These are phyloP conservation scores for Lachnum nothofagi DNA, from an alignment of 2,329 filamentous ascomycete species.

Conservation along the genomic window DNA sequence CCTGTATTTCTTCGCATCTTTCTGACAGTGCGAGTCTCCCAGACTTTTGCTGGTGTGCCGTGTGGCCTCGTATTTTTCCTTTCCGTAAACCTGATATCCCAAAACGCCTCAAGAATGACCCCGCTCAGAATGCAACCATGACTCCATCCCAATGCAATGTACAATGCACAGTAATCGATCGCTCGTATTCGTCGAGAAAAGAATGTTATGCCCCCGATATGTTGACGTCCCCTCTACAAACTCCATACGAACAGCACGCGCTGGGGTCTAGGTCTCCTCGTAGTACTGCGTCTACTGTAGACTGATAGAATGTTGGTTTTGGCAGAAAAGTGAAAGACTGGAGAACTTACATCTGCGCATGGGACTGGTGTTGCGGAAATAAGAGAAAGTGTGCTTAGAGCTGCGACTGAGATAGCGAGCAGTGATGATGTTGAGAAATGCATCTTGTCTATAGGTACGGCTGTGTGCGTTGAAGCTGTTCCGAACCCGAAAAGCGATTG, in stretches of 20 bases:
- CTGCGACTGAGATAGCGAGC: conserved; percentile 7
- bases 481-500: too few species aligned
- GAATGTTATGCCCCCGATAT: conserved; percentile 12
- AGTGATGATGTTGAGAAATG: conserved; percentile 16
- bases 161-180: not conserved
- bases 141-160: conserved; percentile 8
- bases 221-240: conserved; percentile 24
- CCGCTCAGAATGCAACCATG: not conserved
- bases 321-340: too few species aligned
- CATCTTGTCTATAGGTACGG: conserved; percentile 11
- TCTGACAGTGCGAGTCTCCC: not conserved
- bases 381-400: conserved; percentile 16
- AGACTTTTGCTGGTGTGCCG: not conserved
- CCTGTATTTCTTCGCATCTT: not conserved
- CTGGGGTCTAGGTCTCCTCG: conserved; percentile 22
- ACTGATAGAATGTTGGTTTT: conserved; percentile 5
- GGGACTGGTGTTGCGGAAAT: conserved; percentile 20
- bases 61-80: not conserved
- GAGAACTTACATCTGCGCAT: conserved; percentile 24
- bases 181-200: not conserved
- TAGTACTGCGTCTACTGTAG: conserved; percentile 24
- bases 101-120: not conserved
- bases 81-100: not conserved
- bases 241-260: conserved; percentile 27
- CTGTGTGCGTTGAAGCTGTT: not conserved